Evolutionary conservation across 176 grass and related monocot genomes (phyloP), one percentile per base, ranked within the genome.

Genomic region (Tillandsia fasciculata): DNA sequence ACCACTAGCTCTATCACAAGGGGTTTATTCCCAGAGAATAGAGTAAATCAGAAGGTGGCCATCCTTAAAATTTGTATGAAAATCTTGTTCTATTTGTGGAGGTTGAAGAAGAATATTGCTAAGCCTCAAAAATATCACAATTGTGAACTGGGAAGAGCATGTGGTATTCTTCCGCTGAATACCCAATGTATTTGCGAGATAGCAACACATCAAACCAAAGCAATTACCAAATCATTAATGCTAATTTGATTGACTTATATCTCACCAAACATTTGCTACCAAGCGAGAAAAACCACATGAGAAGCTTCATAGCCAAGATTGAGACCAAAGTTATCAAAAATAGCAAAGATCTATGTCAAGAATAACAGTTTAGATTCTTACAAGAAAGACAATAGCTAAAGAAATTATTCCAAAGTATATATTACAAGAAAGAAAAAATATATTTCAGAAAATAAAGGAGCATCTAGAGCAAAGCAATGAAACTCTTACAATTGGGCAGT

Each of bases 401-500:
- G 22, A 10, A 61, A 61, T 61, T 61, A 61, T 42, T 42, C 33
- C 33, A 42, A 72, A 58, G 11, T 6, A 17, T 57, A 72, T 57
- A 27, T 1, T 29, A 70, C 27, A 74, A 49, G 67, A 65, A 48
- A 42, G 61, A 42, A 73, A 27, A 14, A 12, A 65, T 26, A 53
- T 73, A 73, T 73, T 56, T 63, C 65, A 66, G 78, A 76, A 22
- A 71, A 72, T 18, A 42, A 29, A 73, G 63, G 26, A 59, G 70
- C 53, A 48, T 1, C 26, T 12, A 64, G 51, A 76, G 26, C 6
- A 66, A 9, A 47, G 12, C 42, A 51, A 8, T 61, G 28, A 50
- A 52, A 50, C 52, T 83, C 94, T 93, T 90, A 99, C 94, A 75
- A 81, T 84, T 76, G 94, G 94, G 79, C 89, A 86, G 69, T 93